A percentile compares a stretch with the other conserved stretches of the same genome.
Evolutionary conservation across 2,329 filamentous ascomycete genomes (phyloP).

Genomic region (Nemania sp.): DNA sequence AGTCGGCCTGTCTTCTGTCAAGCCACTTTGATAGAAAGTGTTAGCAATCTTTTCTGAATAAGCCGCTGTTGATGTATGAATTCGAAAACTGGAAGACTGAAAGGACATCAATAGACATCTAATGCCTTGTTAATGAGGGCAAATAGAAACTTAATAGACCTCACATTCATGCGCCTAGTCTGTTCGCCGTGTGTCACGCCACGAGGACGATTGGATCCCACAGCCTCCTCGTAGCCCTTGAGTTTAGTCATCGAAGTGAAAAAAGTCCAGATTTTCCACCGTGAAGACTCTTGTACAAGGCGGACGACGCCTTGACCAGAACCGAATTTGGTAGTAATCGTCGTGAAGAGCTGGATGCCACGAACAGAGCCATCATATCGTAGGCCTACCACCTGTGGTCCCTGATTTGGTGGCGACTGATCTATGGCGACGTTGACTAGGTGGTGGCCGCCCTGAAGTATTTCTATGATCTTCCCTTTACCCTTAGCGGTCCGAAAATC

Average conservation of each 20-base stretch:
- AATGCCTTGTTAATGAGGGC: neutral
- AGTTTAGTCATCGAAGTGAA: conserved; percentile 54
- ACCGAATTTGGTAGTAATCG: conserved; percentile 50
- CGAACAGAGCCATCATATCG: conserved; percentile 48
- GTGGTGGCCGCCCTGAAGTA: conserved; percentile 39
- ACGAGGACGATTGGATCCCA: conserved; percentile 45
- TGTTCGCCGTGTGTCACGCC: conserved; percentile 54
- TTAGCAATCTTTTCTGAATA: neutral
- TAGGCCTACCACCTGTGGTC: conserved; percentile 47
- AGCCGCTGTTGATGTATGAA: neutral
- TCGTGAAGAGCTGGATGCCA: conserved; percentile 56
- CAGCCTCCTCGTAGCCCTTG: conserved; percentile 48
- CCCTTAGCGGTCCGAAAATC: conserved; percentile 58
- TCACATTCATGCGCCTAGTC: conserved; percentile 49
- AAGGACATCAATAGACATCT: neutral
- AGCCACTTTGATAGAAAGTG: conserved; percentile 42
- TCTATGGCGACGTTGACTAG: conserved; percentile 45
- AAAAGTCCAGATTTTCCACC: conserved; percentile 56
- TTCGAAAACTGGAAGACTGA: neutral
- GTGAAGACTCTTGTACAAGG: conserved; percentile 44
- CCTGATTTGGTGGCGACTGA: conserved; percentile 43
- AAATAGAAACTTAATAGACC: neutral
- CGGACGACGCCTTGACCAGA: conserved; percentile 54
- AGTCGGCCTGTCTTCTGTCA: conserved; percentile 50
- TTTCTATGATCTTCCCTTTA: conserved; percentile 43